Percentiles rank a stretch among this genome's conserved stretches.
phyloP scores from a whole-genome alignment of 768 basidiomycete species.

The Lactarius psammicola region DNA sequence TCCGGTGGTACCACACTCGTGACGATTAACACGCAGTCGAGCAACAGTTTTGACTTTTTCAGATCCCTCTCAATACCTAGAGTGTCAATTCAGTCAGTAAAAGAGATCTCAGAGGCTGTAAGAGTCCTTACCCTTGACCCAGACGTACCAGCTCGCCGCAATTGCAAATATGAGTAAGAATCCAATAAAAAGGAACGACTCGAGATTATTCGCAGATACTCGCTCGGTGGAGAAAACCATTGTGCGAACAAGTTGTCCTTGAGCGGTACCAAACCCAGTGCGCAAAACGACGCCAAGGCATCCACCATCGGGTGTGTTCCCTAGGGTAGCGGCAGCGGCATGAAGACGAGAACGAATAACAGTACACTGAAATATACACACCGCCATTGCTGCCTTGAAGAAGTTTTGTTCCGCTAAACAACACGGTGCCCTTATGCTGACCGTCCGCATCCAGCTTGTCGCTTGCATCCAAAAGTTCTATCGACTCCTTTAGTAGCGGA shows the following conservation, averaged over 20 bases:
- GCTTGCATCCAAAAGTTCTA: constrained; percentile 71
- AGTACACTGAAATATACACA: constrained; percentile 31
- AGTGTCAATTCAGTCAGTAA: neutral
- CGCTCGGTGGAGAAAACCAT: constrained; percentile 99
- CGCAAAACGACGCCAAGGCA: constrained; percentile 90
- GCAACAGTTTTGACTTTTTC: constrained; percentile 90
- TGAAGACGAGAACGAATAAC: constrained; percentile 14
- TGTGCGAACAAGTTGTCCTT: constrained; percentile 94
- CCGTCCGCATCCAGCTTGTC: constrained; percentile 86
- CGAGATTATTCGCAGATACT: constrained; percentile 92
- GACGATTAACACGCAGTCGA: constrained; percentile 95
- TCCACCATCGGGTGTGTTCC: constrained; percentile 84
- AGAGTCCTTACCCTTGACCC: constrained; percentile 75
- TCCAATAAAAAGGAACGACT: constrained; percentile 96
- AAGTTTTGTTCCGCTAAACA: constrained; percentile 97
- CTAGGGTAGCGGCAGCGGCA: constrained; percentile 29
- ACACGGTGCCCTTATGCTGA: constrained; percentile 78
- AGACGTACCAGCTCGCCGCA: constrained; percentile 97
- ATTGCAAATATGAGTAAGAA: constrained; percentile 97
- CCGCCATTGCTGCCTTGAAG: constrained; percentile 72
- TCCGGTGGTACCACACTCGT: constrained; percentile 98
- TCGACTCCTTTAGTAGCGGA: constrained; percentile 92
- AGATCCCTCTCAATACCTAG: constrained; percentile 86
- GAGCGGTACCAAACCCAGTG: constrained; percentile 96
- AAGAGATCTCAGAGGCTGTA: neutral